Percentiles rank a stretch among this genome's conserved stretches.
Evolutionary conservation across 768 basidiomycete genomes (phyloP).

Genomic region (Podaxis sp.): DNA sequence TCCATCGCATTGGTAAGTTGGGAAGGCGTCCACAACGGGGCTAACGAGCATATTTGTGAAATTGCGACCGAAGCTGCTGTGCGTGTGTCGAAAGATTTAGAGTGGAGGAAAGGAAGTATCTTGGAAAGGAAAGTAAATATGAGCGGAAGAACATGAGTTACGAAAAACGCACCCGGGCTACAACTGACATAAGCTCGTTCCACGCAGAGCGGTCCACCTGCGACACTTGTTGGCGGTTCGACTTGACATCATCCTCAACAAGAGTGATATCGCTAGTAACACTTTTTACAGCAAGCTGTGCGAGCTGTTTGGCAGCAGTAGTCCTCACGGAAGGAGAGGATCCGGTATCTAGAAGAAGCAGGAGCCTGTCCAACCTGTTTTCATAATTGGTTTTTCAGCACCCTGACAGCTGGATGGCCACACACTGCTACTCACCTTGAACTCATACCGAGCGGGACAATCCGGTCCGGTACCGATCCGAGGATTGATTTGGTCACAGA

Average conservation of each 20-base stretch:
- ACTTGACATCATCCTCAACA: conserved; percentile 72
- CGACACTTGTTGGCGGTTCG: conserved; percentile 54
- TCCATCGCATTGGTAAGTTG: conserved; percentile 29
- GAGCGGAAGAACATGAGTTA: conserved; percentile 10
- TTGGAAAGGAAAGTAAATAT: conserved; percentile 28
- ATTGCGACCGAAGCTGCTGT: conserved; percentile 87
- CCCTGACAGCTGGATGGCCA: neutral
- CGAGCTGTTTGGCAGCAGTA: conserved; percentile 96
- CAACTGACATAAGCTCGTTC: conserved; percentile 87
- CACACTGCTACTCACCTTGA: conserved; percentile 52
- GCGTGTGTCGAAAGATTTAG: conserved; percentile 90
- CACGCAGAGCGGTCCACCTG: conserved; percentile 74
- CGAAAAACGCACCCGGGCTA: conserved; percentile 65
- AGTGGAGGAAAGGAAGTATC: conserved; percentile 90
- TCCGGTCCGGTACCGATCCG: conserved; percentile 47
- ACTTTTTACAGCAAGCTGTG: conserved; percentile 84
- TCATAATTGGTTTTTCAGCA: neutral
- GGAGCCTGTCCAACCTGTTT: conserved; percentile 90
- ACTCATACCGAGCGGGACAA: conserved; percentile 65
- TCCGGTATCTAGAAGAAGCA: conserved; percentile 92
- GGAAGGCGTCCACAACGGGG: conserved; percentile 76
- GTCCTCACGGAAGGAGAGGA: conserved; percentile 86
- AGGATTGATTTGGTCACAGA: conserved; percentile 23
- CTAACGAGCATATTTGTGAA: conserved; percentile 80
- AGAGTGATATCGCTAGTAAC: conserved; percentile 80